Conservation (phyloP, 164 flowering plant genomes). For the Magnolia officinalis region DNA sequence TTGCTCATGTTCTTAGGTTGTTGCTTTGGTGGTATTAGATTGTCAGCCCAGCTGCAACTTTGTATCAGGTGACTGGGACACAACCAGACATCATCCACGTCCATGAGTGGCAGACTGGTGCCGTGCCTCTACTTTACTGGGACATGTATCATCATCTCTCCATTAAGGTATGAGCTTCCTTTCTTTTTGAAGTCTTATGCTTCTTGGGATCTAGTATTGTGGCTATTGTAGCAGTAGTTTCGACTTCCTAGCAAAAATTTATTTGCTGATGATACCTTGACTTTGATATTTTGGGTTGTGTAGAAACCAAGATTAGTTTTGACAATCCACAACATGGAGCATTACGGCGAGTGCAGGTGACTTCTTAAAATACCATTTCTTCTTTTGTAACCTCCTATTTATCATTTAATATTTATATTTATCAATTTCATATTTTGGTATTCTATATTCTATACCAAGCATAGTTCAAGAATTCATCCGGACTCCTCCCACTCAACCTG, state of each 20-base stretch:
- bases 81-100: constrained; percentile 67
- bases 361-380: constrained; percentile 1
- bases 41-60: neutral
- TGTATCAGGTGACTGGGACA: constrained; percentile 46
- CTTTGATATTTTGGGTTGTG: constrained; percentile 4
- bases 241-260: neutral
- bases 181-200: neutral
- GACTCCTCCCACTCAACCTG: neutral
- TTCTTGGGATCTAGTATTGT: neutral
- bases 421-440: neutral
- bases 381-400: neutral
- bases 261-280: neutral
- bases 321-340: constrained; percentile 77
- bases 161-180: constrained; percentile 33
- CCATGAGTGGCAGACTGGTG: constrained; percentile 74
- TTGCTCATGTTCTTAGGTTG: neutral
- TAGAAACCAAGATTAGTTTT: constrained; percentile 63
- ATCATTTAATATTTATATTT: neutral
- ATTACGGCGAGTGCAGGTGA: constrained; percentile 70
- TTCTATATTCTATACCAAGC: neutral
- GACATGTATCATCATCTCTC: constrained; percentile 61
- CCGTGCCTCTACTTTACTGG: constrained; percentile 66
- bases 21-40: neutral
- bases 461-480: neutral
- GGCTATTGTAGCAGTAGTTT: neutral